Base-by-base conservation (phyloP, 805 yeast species). In the Nadsonia fulvescens region DNA sequence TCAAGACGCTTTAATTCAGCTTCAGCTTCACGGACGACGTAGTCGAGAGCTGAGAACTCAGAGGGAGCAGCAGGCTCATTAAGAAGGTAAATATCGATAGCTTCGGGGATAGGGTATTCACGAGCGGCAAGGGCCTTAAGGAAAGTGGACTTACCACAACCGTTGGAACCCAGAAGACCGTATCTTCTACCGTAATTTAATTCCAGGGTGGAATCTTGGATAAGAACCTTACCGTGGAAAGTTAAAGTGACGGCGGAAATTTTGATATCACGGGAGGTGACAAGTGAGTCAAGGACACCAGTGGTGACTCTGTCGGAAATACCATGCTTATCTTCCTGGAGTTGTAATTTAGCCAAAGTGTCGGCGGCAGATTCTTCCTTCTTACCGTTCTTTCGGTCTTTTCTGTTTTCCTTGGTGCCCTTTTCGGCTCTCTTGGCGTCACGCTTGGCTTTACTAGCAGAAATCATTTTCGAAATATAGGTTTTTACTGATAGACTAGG, bases 51-150 rank as follows among this genome's bases (percentile, higher is more conserved):
- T 36, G 91, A 73, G 44, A 39, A 73, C 50, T 81, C 94, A 35
- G 91, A 65, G 34, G 96, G 83, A 44, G 71, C 93, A 35, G 98
- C 98, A 20, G 98, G 96, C 63, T 89, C 98, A 54, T 89, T 89
- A 54, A 89, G 65, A 40, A 89, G 60, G 48, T 89, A 89, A 32
- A 89, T 65, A 59, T 89, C 98, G 41, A 89, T 79, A 38, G 62
- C 66, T 38, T 74, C 89, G 22, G 98, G 96, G 41, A 86, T 65
- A 32, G 98, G 98, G 57, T 65, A 89, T 57, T 89, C 98, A 53
- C 93, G 70, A 27, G 93, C 91, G 32, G 96, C 95, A 43, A 89
- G 54, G 20, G 96, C 76, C 54, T 79, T 79, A 51, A 89, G 60
- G 44, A 89, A 72, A 13, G 98, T 89, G 24, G 95, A 82, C 58